Base-by-base conservation (phyloP, 2,329 filamentous ascomycete species). In the Exophiala sp. region DNA sequence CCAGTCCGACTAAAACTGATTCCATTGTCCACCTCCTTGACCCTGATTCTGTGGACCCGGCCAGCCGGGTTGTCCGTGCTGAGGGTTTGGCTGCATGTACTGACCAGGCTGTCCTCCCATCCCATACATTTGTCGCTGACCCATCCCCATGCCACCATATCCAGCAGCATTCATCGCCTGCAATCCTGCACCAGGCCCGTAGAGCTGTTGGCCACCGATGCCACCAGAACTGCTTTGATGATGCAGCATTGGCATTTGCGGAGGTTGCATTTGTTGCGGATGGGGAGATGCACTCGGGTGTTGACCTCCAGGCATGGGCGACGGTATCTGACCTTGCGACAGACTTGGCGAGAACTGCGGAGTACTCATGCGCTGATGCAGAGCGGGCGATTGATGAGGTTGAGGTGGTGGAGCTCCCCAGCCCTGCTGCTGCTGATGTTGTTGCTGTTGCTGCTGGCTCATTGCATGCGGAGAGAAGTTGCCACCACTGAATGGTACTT, bases 391-490 rank as follows among this genome's bases (percentile, higher is more conserved):
- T 7, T 82, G 78, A 54, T 84, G 84, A 63, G 85, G 84, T 63
- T 86, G 83, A 35, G 82, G 83, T 70, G 63, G 78, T 71, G 69
- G 79, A 73, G 71, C 84, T 77, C 64, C 86, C 83, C 82, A 90
- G 80, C 72, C 86, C 67, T 86, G 86, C 39, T 85, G 82, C 45
- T 81, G 72, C 33, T 72, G 72, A 32, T 80, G 66, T 38, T 67
- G 78, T 11, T 86, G 85, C 38, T 85, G 82, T 45, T 81, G 71
- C 33, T 72, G 72, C 32, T 80, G 65, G 12, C 82, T 82, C 52
- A 62, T 54, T 21, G 43, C 50, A 38, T 80, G 77, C 10, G 76
- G 75, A 38, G 63, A 61, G 43, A 69, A 62, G 34, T 68, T 64
- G 64, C 88, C 90, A 62, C 80, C 85, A 11, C 50, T 41, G 67